phyloP scores from a whole-genome alignment of 371 early-diverging fungal species.

The Rhizopus microsporus region DNA sequence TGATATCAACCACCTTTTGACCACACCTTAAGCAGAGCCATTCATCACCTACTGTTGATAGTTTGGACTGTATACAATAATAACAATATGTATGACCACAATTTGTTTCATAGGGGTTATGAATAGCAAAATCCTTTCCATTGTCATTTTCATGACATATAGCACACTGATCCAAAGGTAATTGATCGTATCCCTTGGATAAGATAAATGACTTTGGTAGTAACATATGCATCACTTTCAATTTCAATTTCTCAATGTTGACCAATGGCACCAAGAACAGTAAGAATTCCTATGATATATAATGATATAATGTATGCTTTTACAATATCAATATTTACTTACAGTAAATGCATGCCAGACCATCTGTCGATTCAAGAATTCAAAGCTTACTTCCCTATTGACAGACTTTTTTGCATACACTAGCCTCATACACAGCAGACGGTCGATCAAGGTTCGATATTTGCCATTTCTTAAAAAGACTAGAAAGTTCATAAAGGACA shows the following conservation, averaged over 20 bases:
- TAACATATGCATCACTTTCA: constrained; percentile 55
- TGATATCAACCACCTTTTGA: constrained; percentile 55
- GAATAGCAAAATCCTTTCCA: constrained; percentile 46
- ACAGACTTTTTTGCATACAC: constrained; percentile 79
- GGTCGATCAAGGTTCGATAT: constrained; percentile 78
- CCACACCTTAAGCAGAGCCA: constrained; percentile 85
- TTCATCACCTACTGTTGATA: constrained; percentile 72
- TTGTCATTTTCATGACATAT: constrained; percentile 63
- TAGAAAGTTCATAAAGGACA: constrained; percentile 77
- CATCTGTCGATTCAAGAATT: constrained; percentile 91
- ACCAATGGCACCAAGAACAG: constrained; percentile 85
- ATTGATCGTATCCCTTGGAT: constrained; percentile 54
- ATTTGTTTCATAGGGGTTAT: constrained; percentile 73
- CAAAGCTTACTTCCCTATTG: constrained; percentile 83
- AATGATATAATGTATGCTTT: too few relatives aligned
- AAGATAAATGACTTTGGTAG: constrained; percentile 56
- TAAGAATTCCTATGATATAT: constrained; percentile 74
- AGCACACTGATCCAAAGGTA: constrained; percentile 71
- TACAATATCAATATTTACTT: constrained; percentile 22
- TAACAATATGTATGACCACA: constrained; percentile 90
- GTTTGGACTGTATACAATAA: constrained; percentile 81
- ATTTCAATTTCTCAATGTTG: constrained; percentile 74
- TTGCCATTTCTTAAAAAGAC: constrained; percentile 83
- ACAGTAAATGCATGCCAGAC: constrained; percentile 95
- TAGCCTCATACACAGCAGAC: constrained; percentile 78